Base-by-base conservation (phyloP, 2,329 filamentous ascomycete genomes). In the Phaeosphaeria sp. region DNA sequence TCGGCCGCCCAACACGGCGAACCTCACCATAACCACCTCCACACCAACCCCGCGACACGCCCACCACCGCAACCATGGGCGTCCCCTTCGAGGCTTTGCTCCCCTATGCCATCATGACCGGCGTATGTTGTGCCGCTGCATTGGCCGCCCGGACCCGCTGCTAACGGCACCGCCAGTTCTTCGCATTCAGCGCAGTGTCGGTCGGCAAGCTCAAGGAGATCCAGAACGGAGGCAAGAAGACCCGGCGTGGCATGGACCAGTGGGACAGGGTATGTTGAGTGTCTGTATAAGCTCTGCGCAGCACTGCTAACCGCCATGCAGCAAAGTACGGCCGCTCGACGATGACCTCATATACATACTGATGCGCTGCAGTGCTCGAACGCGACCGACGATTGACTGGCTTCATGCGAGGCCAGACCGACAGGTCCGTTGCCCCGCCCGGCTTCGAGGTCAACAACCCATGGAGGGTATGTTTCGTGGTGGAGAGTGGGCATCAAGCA, bases 361-460 rank as follows among this genome's bases (percentile, higher is more conserved):
- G 63, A 74, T 49, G 48, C 24, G 50, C 59, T 47, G 50, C 74
- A 89, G 87, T 89, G 87, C 87, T 89, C 86, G 85, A 89, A 68
- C 82, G 87, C 75, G 87, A 89, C 74, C 78, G 83, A 70, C 79
- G 87, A 62, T 80, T 89, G 67, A 89, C 87, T 42, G 87, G 87
- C 53, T 84, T 81, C 62, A 70, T 83, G 69, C 80, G 87, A 77
- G 87, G 86, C 59, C 87, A 89, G 73, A 85, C 85, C 55, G 85
- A 87, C 76, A 84, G 82, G 61, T 79, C 82, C 47, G 76, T 79
- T 57, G 87, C 87, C 27, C 87, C 87, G 25, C 76, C 80, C 55
- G 87, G 86, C 59, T 89, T 89, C 78, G 87, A 89, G 77, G 74
- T 89, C 70, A 89, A 84, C 83, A 88, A 88, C 77, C 84, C 85